Base-by-base conservation (phyloP, 139 green algal species). In the Tetraselmis chui region DNA sequence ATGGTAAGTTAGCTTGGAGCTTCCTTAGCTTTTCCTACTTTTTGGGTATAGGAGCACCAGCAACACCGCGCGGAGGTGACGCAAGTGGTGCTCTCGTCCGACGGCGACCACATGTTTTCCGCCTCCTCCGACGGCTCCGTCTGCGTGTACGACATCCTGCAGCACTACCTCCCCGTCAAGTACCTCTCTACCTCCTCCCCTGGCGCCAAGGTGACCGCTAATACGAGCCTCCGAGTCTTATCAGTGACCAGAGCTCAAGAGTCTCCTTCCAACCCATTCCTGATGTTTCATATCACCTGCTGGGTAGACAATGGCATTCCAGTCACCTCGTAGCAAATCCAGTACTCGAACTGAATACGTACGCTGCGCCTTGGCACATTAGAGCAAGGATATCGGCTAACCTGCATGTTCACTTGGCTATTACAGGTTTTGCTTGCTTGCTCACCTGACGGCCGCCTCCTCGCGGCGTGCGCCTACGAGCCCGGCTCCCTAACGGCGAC, bases 11-110 rank as follows among this genome's bases (percentile, higher is more conserved):
- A n/a, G n/a, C n/a, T n/a, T n/a, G n/a, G n/a, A n/a, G n/a, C n/a
- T n/a, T n/a, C n/a, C n/a, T n/a, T n/a, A n/a, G n/a, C n/a, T n/a
- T n/a, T n/a, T n/a, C n/a, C n/a, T n/a, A n/a, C n/a, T n/a, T n/a
- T n/a, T n/a, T n/a, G n/a, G n/a, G 45, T 77, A 67, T 84, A 94
- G 89, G 91, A 96, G 88, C 89, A 91, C 76, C 82, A 85, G 77
- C 91, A 95, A 86, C 93, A 97, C 83, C 75, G 79, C 0, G 87
- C 79, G 0, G 67, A 79, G 0, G 85, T 97, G 25, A 29, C 75
- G 1, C 83, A 92, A 79, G 32, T 96, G 1, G 27, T 87, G 24
- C 95, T 89, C 86, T 85, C 82, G 0, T 84, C 89, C 28, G 83
- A 90, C 30, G 92, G 92, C 0, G 58, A 81, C 23, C 81, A 85